Base-by-base conservation (phyloP, 139 green algal species). In the Volvox africanus region DNA sequence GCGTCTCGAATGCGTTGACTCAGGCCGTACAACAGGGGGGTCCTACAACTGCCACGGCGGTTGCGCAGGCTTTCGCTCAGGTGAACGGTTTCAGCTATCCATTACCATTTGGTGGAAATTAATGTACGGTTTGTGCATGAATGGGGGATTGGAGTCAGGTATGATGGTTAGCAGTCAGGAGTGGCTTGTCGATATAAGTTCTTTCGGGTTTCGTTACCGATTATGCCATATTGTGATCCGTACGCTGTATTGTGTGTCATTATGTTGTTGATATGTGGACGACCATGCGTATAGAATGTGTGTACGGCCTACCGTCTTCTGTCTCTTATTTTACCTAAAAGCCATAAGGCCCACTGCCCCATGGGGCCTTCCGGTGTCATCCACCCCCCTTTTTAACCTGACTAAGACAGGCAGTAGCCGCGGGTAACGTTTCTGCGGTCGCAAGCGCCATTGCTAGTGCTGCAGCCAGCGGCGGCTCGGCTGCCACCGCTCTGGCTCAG, bases 21-120 rank as follows among this genome's bases (percentile, higher is more conserved):
- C 87, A 86, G 61, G 87, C 84, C 14, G 84, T 89, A 37, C 67
- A 89, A 37, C 26, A 89, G 84, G 84, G 84, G 3, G 68, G 76
- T 17, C 73, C 61, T 33, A 26, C 61, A 35, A 84, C 87, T 22
- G 87, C 75, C 0, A 16, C 61, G 0, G 61, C 55, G 33, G 73
- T 86, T 0, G 77, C 87, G 0, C 28, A 91, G 44, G 87, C 87
- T 0, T 78, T 86, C 14, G 87, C 55, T 0, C 76, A 87, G 87
- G 87, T 91, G 55, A 16, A 73, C 30, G 62, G 62, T 17, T 69
- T 69, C 17, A 19, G 62, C 62, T 69, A 19, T 69, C 17, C 62
- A 19, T 69, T 26, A 19, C 17, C 62, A 19, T 19, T 69, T 26
- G 62, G 62, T 17, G 19, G 62, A 19, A 26, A 19, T 69, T 17